These are phyloP conservation scores for Mortierella sp. DNA, from an alignment of 371 early-diverging fungal genomes.

Conservation along the genomic window DNA sequence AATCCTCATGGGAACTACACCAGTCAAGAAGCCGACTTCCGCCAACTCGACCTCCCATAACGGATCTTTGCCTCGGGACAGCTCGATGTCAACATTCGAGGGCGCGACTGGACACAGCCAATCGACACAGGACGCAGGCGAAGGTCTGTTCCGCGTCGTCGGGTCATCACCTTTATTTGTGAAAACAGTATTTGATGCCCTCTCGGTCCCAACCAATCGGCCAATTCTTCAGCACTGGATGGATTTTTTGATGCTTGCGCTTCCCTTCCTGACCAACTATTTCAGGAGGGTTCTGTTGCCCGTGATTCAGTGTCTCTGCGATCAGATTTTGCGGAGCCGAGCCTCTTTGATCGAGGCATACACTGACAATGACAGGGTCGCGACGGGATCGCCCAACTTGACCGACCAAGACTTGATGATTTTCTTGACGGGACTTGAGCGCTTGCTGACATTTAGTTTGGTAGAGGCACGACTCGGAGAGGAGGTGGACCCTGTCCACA, in stretches of 20 bases:
- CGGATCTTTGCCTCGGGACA: constrained; percentile 26
- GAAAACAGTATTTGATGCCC: constrained; percentile 73
- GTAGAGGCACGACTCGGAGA: constrained; percentile 61
- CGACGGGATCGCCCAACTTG: constrained; percentile 26
- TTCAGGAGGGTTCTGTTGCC: constrained; percentile 75
- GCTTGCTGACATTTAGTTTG: constrained; percentile 73
- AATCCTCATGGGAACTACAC: constrained; percentile 61
- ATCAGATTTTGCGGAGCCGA: constrained; percentile 68
- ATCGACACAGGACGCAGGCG: constrained; percentile 23
- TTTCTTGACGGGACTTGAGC: constrained; percentile 75
- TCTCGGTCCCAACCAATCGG: constrained; percentile 71
- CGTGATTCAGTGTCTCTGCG: constrained; percentile 73
- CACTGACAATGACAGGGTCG: constrained; percentile 6
- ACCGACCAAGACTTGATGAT: constrained; percentile 68
- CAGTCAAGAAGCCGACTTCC: constrained; percentile 26
- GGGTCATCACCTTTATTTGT: constrained; percentile 69
- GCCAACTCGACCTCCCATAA: constrained; percentile 16
- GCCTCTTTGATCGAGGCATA: constrained; percentile 52
- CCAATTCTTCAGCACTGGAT: constrained; percentile 82
- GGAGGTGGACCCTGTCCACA: constrained; percentile 40
- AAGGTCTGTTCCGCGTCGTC: constrained; percentile 46
- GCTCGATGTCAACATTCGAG: constrained; percentile 42
- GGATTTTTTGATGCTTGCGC: constrained; percentile 76
- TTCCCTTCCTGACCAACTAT: constrained; percentile 73
- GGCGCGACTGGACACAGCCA: constrained; percentile 20